A percentile compares a stretch with the other conserved stretches of the same genome.
phyloP scores from a whole-genome alignment of 495 filamentous ascomycete genomes.

The Talaromyces nanjingensis region DNA sequence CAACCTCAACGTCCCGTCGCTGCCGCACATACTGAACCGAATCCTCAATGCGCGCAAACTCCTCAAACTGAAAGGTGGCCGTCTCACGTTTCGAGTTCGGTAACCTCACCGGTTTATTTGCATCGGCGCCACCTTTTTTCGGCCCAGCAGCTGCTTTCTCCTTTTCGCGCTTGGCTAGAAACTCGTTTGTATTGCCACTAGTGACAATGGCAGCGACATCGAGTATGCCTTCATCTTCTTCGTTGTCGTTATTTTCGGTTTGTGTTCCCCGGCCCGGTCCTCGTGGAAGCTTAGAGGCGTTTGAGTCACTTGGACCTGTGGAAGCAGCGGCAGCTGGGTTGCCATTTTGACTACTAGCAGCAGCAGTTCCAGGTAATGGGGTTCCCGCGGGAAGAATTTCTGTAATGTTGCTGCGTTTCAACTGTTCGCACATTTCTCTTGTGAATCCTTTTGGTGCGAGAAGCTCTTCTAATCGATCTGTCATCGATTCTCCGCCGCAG shows the following conservation, averaged over 20 bases:
- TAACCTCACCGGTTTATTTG: conserved; percentile 50
- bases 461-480: conserved; percentile 61
- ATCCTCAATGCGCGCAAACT: conserved; percentile 54
- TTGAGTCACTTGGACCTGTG: conserved; percentile 40
- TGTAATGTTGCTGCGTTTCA: conserved; percentile 83
- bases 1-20: conserved; percentile 71
- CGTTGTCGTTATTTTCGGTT: conserved; percentile 37
- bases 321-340: conserved; percentile 55
- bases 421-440: conserved; percentile 86
- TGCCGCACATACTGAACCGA: conserved; percentile 33
- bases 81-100: conserved; percentile 76
- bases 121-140: conserved; percentile 49
- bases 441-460: conserved; percentile 65
- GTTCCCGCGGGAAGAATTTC: conserved; percentile 73
- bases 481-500: conserved; percentile 86
- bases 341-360: conserved; percentile 32
- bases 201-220: conserved; percentile 92
- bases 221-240: conserved; percentile 73
- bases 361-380: conserved; percentile 46
- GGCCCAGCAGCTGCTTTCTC: conserved; percentile 71
- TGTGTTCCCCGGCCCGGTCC: conserved; percentile 48
- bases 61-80: conserved; percentile 77
- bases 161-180: conserved; percentile 82
- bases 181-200: conserved; percentile 86
- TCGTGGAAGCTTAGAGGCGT: conserved; percentile 31